Conservation (phyloP, 2,329 filamentous ascomycete genomes). For the Scytalidium sp. region DNA sequence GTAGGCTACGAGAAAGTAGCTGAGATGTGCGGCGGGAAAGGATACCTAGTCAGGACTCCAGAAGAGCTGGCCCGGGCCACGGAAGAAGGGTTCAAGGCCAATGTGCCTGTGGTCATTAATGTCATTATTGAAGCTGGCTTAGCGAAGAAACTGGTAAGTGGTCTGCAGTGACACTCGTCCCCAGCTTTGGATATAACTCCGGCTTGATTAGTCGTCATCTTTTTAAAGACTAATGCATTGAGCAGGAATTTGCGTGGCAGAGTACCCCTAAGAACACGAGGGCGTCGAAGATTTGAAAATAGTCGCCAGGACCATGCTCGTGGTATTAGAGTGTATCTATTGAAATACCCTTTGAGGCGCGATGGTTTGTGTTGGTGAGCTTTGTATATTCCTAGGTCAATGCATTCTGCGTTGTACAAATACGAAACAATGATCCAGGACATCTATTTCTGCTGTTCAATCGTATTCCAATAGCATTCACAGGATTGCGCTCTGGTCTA, state of each 20-base stretch:
- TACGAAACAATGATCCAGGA: too few relatives aligned
- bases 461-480: too few relatives aligned
- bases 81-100: conserved; percentile 44
- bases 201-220: too few relatives aligned
- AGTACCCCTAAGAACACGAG: conserved; percentile 26
- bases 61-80: conserved; percentile 49
- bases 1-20: conserved; percentile 53
- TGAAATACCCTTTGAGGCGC: neutral
- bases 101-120: conserved; percentile 49
- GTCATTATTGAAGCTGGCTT: conserved; percentile 51
- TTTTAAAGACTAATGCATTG: conserved; percentile 4
- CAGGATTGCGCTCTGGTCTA: too few relatives aligned
- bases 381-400: too few relatives aligned
- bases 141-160: conserved; percentile 35
- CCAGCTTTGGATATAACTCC: neutral
- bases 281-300: neutral
- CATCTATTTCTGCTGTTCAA: too few relatives aligned
- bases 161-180: neutral
- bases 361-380: neutral
- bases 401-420: too few relatives aligned
- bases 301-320: neutral
- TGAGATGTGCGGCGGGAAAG: conserved; percentile 51
- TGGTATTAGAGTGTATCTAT: neutral
- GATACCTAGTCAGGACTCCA: conserved; percentile 48
- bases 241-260: conserved; percentile 28